Evolutionary conservation across 176 grass and related monocot genomes (phyloP), one percentile per base, ranked within the genome.

Genomic region (Tillandsia leiboldiana): DNA sequence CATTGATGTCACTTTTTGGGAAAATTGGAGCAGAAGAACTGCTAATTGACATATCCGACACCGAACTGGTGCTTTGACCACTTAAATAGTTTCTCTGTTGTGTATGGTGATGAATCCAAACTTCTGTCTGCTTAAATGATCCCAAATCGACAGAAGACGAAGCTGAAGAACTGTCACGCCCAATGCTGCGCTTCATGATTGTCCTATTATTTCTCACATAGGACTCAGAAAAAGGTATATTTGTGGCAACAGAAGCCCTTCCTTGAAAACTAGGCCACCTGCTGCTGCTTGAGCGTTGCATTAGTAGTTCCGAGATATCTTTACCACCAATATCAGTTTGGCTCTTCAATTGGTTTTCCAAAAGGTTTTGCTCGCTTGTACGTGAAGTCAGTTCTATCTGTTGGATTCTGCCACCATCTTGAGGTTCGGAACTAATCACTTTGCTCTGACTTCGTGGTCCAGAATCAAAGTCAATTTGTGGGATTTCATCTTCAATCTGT

Each of bases 131-230:
- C 71, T 77, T 87, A 69, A 80, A 87, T 72, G 89, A 87, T 11
- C 87, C 84, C 67, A 97, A 77, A 90, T 97, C 94, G 53, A 87
- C 79, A 53, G 94, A 97, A 62, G 88, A 87, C 75, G 79, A 79
- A 70, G 76, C 81, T 70, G 89, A 90, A 83, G 89, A 87, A 70
- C 85, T 84, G 65, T 86, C 78, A 13, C 76, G 47, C 58, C 81
- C 88, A 78, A 80, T 78, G 78, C 88, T 96, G 61, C 71, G 81
- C 66, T 85, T 92, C 82, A 89, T 84, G 66, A 72, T 71, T 82
- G 72, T 89, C 22, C 52, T 72, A 78, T 76, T 75, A 80, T 82
- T 86, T 81, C 94, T 87, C 49, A 71, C 73, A 63, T 83, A 92
- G 78, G 78, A 96, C 70, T 96, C 88, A 22, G 80, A 84, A 74